Base-by-base conservation (phyloP, 2,329 filamentous ascomycete species). In the Geosmithia flava region DNA sequence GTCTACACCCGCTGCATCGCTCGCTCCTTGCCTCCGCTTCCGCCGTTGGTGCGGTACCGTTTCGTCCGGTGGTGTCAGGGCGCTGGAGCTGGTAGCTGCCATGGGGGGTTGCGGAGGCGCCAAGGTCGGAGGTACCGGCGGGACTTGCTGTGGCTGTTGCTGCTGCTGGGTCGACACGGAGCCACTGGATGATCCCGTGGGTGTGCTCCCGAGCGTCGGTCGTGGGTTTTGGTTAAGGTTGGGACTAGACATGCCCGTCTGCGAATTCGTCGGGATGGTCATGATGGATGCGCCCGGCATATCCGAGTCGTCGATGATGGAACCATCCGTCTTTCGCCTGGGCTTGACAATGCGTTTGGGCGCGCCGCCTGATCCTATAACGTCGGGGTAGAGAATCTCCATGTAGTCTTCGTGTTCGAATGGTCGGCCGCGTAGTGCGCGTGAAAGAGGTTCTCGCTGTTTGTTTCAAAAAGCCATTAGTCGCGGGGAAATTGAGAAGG, bases 401-500 rank as follows among this genome's bases (percentile, higher is more conserved):
- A 79, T 77, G 58, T 68, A 80, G 39, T 78, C 71, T 56, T 80
- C 75, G 55, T 80, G 74, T 20, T 80, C 76, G 54, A 80, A 80
- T 1, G 76, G 71, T 15, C 76, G 68, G 30, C 75, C 75, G 48
- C 74, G 70, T 5, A 80, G 62, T 7, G 76, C 75, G 50, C 75
- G 71, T 2, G 76, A 78, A 20, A 78, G 64, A 1, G 76, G 76
- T 55, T 80, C 76, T 62, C 70, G 72, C 76, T 80, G 55, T 42
- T 45, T 47, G 33, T 37, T 37, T 37, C 4, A 27, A 27, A 27
- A 27, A 11, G 48, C 41, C 7, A 5, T 39, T 19, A 45, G 17
- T 8, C 13, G 17, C 20, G 29, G 19, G 45, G 23, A 27, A 8
- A 27, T 27, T n/a, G 23, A 27, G 23, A 27, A 27, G 23, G 4